Base-by-base conservation (phyloP, 2,329 filamentous ascomycete genomes). In the Colletotrichum sp. region DNA sequence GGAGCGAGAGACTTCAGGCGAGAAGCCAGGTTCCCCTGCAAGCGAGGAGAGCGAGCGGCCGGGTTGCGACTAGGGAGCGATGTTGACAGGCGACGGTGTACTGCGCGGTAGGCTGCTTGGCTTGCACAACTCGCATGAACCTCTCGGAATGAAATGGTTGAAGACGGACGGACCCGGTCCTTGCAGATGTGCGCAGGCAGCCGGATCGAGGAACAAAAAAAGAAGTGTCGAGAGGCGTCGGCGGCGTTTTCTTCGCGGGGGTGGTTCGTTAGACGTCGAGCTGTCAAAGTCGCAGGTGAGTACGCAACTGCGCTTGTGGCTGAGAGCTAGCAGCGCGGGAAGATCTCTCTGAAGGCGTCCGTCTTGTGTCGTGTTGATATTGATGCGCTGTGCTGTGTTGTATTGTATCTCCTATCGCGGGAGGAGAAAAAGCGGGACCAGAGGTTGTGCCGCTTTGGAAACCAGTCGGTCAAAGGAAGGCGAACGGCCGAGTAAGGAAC, bases 221-320 rank as follows among this genome's bases (percentile, higher is more conserved):
- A 62, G 22, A 32, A 27, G 64, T 43, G 56, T 43, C 34, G 32
- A 16, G 27, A 39, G 70, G 55, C 73, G 73, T 58, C 58, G 58
- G 64, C 74, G 69, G 52, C 52, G 52, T 68, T 22, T 28, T 58
- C 27, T 52, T 43, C n/a, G 36, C 55, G n/a, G 70, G 28, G 58
- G 25, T n/a, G 30, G 30, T 32, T 62, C 34, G 30, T 8, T 61
- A 39, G 68, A 43, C 52, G 70, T 74, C 70, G 65, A 69, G 65
- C 74, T 76, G 74, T 69, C 74, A 69, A 69, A 74, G 74, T 74
- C 70, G 70, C 74, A 76, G 65, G 64, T 60, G 70, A 73, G 48
- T 52, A 52, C 58, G 27, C 28, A 62, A 68, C 28, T 69, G 28
- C 64, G 65, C 70, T 74, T 74, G 74, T 76, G 70, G 70, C 74